Evolutionary conservation across 805 yeast genomes (phyloP), one percentile per base, ranked within the genome.

Genomic region (Candida insectorum): DNA sequence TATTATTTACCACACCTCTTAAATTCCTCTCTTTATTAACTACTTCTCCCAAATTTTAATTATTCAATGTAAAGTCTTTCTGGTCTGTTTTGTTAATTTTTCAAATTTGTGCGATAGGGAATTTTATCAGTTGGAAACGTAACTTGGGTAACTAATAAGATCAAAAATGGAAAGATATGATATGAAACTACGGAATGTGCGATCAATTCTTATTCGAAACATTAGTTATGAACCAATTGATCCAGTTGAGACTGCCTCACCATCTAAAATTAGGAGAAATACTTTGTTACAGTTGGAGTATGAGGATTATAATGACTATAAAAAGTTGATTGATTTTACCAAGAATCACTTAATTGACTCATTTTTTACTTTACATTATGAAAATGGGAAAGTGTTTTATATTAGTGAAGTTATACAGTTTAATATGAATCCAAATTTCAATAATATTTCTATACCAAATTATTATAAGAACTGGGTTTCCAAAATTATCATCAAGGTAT

Each of bases 331-430:
- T 11, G 37, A 39, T 7, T 28, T 41, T n/a, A 48, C 50, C 25
- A 31, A 38, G 11, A 30, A 34, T 17, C 43, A 36, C 11, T 33
- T 55, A 34, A 34, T 52, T 3, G 60, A 54, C 30, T 40, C 51
- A 8, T 62, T 60, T 37, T 43, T 54, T 36, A 46, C 54, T n/a
- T 17, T 62, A 9, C 59, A 57, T 33, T 30, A 44, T 12, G 31
- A 31, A 29, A 5, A n/a, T 15, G 6, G 45, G 30, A 9, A 28
- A 36, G 20, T 59, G 30, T 30, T 61, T 3, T 61, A 60, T 36
- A 48, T 64, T 18, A 62, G 68, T 37, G 70, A 63, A 37, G 45
- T 57, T 5, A 37, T 49, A 1, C 20, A 25, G 4, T 32, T 36
- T 11, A 44, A 40, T 33, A 32, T 47, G 47, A 45, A 44, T 26